Evolutionary conservation across 495 filamentous ascomycete species (phyloP).

Genomic region (Talaromyces wortmannii): DNA sequence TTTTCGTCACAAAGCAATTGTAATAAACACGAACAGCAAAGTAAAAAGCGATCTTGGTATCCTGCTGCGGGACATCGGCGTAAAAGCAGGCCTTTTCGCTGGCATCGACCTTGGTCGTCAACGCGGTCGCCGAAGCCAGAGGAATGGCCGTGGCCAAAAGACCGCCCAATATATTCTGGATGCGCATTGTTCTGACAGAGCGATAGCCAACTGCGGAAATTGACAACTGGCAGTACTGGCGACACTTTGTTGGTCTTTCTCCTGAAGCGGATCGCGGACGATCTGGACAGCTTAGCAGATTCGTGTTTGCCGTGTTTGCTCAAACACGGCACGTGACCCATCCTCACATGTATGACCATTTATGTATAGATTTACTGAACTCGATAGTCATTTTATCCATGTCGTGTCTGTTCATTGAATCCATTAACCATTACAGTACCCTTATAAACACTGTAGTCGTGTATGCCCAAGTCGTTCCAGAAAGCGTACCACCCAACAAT

Average conservation of each 20-base stretch:
- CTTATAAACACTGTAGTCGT: too few species aligned
- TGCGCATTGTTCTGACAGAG: conserved; percentile 21
- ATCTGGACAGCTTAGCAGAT: conserved; percentile 5
- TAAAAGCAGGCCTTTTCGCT: conserved; percentile 98
- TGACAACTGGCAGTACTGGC: not conserved
- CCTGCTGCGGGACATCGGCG: conserved; percentile 56
- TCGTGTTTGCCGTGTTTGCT: conserved; percentile 4
- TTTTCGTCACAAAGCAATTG: not conserved
- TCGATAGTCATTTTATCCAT: too few species aligned
- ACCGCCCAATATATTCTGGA: conserved; percentile 33
- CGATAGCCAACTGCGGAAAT: not conserved
- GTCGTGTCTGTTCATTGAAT: too few species aligned
- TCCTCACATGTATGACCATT: too few species aligned
- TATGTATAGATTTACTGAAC: too few species aligned
- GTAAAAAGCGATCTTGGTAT: conserved; percentile 94
- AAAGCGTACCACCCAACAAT: too few species aligned
- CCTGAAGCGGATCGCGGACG: conserved; percentile 2
- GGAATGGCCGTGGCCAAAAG: conserved; percentile 63
- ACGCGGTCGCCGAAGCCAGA: conserved; percentile 65
- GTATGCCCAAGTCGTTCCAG: too few species aligned
- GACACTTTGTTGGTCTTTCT: conserved; percentile 3
- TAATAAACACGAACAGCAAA: conserved; percentile 72
- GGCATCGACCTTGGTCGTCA: conserved; percentile 86
- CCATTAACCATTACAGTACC: too few species aligned
- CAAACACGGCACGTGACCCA: not conserved